Evolutionary conservation across 495 filamentous ascomycete genomes (phyloP), one percentile per base, ranked within the genome.

Genomic region (Aspergillus diversus): DNA sequence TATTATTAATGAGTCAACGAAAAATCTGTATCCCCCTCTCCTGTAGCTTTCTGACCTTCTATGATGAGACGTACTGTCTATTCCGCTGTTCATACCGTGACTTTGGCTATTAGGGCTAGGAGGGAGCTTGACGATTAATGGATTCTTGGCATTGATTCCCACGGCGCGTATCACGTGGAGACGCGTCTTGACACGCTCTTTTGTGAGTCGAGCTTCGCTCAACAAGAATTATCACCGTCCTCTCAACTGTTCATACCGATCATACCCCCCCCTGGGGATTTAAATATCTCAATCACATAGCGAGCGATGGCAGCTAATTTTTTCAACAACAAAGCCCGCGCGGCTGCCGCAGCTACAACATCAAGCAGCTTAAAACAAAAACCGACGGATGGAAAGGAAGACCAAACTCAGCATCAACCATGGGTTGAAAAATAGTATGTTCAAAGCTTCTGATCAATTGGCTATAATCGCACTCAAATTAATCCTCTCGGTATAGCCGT

Each of bases 351-450:
- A 2, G 47, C 47, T 17, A 91, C 86, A 31, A 87, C 80, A 63
- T 77, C 81, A 48, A 71, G 75, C 66, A 74, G 69, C 67, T 78
- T 78, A 37, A 82, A 75, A 74, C 73, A 70, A 63, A 83, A 80
- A 72, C 82, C 63, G 87, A 84, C 75, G 73, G 67, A 83, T 83
- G 66, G 73, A 74, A 83, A 83, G 66, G 91, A 89, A 70, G 86
- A 91, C 63, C 83, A 78, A 21, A 80, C 78, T 37, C 84, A 86
- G 64, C 79, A 88, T 37, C 93, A 97, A 69, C 95, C 95, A 63
- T 99, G 95, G 95, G 94, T 98, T 57, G 96, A 98, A 81, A 99
- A 99, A 92, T 99, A 99, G 96, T 97, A 86, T 63, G 87, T 70
- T 5, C 33, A 13, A 16, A 34, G 8, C 1, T 52, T 7, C 15